Percentiles rank a stretch among this genome's conserved stretches.
phyloP scores from a whole-genome alignment of 306 rosid genomes.

The Pyrus communis region DNA sequence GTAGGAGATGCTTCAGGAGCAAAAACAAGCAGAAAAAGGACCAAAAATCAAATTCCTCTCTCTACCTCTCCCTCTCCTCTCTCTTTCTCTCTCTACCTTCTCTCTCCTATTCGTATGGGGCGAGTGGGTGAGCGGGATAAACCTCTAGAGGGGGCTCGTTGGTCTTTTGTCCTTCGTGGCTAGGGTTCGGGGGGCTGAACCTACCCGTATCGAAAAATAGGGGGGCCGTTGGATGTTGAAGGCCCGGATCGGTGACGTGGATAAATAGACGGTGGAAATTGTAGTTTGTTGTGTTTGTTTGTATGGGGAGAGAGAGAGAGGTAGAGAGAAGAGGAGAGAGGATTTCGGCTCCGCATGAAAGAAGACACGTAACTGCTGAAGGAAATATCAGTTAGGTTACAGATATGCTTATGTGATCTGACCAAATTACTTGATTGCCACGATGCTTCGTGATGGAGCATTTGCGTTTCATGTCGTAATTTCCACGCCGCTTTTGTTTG shows the following conservation, averaged over 20 bases:
- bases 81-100: slow-evolving; percentile 37
- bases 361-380: slow-evolving; percentile 30
- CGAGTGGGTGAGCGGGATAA: too few relatives aligned
- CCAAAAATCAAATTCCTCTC: slow-evolving; percentile 4
- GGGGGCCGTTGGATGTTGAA: slow-evolving; percentile 26
- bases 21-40: background rate
- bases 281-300: slow-evolving; percentile 70
- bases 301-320: slow-evolving; percentile 19
- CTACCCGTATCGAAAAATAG: slow-evolving; percentile 9
- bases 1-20: slow-evolving; percentile 17
- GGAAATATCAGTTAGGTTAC: slow-evolving; percentile 16
- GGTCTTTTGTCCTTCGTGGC: slow-evolving; percentile 27
- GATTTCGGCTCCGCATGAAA: slow-evolving; percentile 20
- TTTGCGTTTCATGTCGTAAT: slow-evolving; percentile 1
- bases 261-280: slow-evolving; percentile 28
- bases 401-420: background rate
- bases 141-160: background rate
- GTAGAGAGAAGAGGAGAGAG: slow-evolving; percentile 18
- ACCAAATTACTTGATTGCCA: slow-evolving; percentile 20
- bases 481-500: background rate
- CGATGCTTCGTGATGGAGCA: background rate
- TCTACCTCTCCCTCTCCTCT: background rate
- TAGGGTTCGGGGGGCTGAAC: slow-evolving; percentile 41
- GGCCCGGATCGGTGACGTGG: slow-evolving; percentile 64
- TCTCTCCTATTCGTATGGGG: background rate